Percentiles rank a stretch among this genome's conserved stretches.
Evolutionary conservation across 495 filamentous ascomycete species (phyloP).

Genomic region (Lasiosphaeria ovina): DNA sequence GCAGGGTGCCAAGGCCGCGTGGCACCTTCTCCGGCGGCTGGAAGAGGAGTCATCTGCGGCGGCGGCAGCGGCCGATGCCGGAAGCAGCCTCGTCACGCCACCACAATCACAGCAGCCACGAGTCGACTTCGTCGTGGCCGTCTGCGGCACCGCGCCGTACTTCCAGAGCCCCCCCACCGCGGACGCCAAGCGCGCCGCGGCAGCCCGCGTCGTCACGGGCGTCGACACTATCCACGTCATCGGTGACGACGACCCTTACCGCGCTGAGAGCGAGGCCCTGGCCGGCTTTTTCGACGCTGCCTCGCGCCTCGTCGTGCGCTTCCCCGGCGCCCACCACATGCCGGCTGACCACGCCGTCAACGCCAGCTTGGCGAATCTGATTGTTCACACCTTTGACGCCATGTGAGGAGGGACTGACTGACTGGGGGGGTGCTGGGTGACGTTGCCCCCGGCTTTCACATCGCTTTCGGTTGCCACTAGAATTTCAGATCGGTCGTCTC

Average conservation of each 20-base stretch:
- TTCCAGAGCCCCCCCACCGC: constrained; percentile 10
- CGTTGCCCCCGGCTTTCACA: too few relatives aligned
- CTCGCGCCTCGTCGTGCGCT: constrained; percentile 19
- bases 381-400: not conserved
- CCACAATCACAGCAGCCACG: not conserved
- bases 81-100: too few relatives aligned
- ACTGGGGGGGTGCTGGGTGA: too few relatives aligned
- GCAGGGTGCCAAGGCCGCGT: constrained; percentile 29
- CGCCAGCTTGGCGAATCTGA: constrained; percentile 7
- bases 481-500: too few relatives aligned
- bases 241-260: constrained; percentile 26
- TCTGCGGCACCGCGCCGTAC: constrained; percentile 27
- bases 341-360: constrained; percentile 22
- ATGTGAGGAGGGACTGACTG: too few relatives aligned
- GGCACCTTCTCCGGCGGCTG: constrained; percentile 21
- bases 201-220: not conserved
- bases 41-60: constrained; percentile 13
- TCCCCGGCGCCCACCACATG: constrained; percentile 29
- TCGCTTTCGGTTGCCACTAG: too few relatives aligned
- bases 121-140: constrained; percentile 18
- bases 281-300: constrained; percentile 23
- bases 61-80: not conserved
- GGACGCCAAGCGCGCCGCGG: constrained; percentile 4
- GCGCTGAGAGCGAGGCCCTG: constrained; percentile 24
- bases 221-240: constrained; percentile 26